Base-by-base conservation (phyloP, 495 filamentous ascomycete species). In the Tirmania nivea region DNA sequence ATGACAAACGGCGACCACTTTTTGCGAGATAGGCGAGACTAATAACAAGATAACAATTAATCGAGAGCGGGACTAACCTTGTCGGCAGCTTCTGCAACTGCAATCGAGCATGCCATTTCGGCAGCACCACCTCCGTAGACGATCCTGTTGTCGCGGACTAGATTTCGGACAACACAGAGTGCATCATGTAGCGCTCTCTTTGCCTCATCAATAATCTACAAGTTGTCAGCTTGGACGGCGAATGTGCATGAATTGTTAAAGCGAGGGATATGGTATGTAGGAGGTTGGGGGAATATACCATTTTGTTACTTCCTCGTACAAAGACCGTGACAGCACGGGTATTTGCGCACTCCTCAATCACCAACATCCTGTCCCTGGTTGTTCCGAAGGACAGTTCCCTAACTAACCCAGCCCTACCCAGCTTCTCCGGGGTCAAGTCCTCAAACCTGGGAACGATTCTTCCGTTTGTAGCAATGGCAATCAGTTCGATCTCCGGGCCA, bases 261-360 rank as follows among this genome's bases (percentile, higher is more conserved):
- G n/a, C 56, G 45, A 10, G n/a, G n/a, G 55, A 50, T 10, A n/a
- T 35, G 4, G 14, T 45, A 16, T 54, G 19, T 17, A 16, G 5
- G 21, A 51, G 21, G 8, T 12, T 14, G 25, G 6, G 17, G 8
- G 20, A 52, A 66, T 73, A 63, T 64, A 88, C 86, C 90, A 99
- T 99, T 75, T 96, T 99, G 75, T 99, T 99, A 73, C 86, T 93
- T 59, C 90, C 90, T 66, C 90, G 73, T 49, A 99, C 80, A 65
- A 99, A 99, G 47, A 90, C 78, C 0, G 90, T 99, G 49, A 96
- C 90, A 34, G 90, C 90, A 55, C 90, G 76, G 50, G 86, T 94
- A 72, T 99, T 96, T 65, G 92, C 90, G 63, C 90, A 96, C 69
- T 96, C 90, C 68, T 99, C 90, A 62, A 99, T 96, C 52, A 99